Percentiles rank a stretch among this genome's conserved stretches.
Conservation (phyloP, 306 rosid genomes). For the Rosa persica region DNA sequence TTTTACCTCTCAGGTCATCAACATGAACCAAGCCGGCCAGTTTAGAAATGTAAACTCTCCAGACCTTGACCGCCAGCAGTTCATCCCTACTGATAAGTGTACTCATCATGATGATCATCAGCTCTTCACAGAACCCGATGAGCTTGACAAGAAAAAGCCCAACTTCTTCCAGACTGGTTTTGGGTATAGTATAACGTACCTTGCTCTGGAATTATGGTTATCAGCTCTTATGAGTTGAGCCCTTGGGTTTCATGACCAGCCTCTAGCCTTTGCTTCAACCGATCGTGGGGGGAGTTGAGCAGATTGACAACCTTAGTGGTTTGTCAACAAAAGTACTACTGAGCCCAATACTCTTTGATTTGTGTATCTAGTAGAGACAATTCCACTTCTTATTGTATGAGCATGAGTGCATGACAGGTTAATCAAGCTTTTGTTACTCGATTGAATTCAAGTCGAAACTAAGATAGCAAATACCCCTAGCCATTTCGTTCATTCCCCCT, state of each 20-base stretch:
- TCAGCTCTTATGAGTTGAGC: background rate
- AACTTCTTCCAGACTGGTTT: background rate
- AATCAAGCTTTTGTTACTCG: too few species aligned
- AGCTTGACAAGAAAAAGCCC: background rate
- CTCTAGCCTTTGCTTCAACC: background rate
- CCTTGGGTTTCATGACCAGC: background rate
- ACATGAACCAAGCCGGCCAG: background rate
- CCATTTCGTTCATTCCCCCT: too few species aligned
- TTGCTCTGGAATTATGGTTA: background rate
- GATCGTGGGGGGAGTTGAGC: background rate
- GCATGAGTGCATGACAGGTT: background rate
- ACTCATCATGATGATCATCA: background rate
- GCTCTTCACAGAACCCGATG: background rate
- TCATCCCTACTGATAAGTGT: background rate
- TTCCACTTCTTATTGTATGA: background rate
- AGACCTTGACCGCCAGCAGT: background rate
- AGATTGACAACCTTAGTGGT: background rate
- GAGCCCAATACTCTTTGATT: background rate
- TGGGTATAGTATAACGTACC: background rate
- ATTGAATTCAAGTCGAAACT: too few species aligned
- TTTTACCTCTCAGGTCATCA: background rate
- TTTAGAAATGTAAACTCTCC: slow-evolving; percentile 4
- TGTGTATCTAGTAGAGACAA: background rate
- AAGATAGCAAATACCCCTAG: too few species aligned
- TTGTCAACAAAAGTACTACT: background rate